Conservation (phyloP, 2,329 filamentous ascomycete genomes). For the Alternaria rosae region DNA sequence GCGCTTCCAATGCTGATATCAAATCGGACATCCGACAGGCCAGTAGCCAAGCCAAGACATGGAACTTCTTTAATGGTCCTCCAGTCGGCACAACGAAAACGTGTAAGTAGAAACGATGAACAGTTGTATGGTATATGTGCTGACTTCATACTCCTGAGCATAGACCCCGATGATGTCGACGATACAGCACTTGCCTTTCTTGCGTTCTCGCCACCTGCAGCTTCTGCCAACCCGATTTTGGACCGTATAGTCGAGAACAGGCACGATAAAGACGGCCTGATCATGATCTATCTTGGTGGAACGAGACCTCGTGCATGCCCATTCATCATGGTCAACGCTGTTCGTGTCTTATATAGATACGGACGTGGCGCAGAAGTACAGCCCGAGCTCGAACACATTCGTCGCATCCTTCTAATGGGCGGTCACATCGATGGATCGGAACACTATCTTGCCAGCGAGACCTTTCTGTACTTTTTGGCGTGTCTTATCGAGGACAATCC, state of each 20-base stretch:
- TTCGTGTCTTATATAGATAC: conserved; percentile 43
- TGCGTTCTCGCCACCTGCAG: conserved; percentile 24
- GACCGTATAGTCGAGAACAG: conserved; percentile 44
- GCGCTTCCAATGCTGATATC: conserved; percentile 8
- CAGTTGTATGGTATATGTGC: not conserved
- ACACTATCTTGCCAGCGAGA: conserved; percentile 44
- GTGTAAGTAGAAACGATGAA: conserved; percentile 10
- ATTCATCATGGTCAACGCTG: conserved; percentile 44
- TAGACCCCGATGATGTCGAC: conserved; percentile 46
- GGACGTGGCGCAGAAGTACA: conserved; percentile 31
- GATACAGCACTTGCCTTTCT: conserved; percentile 44
- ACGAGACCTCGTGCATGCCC: conserved; percentile 35
- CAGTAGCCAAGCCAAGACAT: conserved; percentile 14
- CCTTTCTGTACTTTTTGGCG: conserved; percentile 43
- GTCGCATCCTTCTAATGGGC: conserved; percentile 20
- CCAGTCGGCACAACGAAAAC: conserved; percentile 16
- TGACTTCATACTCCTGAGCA: not conserved
- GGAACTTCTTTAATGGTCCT: conserved; percentile 39
- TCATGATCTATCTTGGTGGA: conserved; percentile 48
- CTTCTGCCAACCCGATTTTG: conserved; percentile 11
- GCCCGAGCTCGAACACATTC: conserved; percentile 35
- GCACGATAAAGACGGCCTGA: conserved; percentile 48
- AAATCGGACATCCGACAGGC: conserved; percentile 7
- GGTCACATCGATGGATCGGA: conserved; percentile 44
- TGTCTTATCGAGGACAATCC: conserved; percentile 30